These are phyloP conservation scores for Lupinus albus DNA, from an alignment of 306 rosid species.

Conservation along the genomic window DNA sequence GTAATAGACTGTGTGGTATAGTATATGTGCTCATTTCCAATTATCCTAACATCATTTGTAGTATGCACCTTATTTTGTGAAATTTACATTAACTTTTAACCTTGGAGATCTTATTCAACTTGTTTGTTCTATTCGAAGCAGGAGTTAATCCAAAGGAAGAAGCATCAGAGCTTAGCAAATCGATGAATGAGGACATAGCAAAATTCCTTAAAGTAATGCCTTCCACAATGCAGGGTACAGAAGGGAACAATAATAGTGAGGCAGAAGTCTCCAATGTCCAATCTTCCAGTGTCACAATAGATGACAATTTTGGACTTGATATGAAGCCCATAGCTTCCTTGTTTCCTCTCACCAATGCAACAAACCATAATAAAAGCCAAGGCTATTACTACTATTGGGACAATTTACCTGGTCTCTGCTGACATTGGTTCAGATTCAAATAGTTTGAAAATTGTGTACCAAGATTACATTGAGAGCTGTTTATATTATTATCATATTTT, in stretches of 20 bases:
- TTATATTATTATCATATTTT: constrained; percentile 5
- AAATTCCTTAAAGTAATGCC: constrained; percentile 57
- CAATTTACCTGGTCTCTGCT: constrained; percentile 68
- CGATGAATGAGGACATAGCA: constrained; percentile 62
- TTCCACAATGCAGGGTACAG: constrained; percentile 47
- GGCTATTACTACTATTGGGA: constrained; percentile 67
- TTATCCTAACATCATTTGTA: not conserved
- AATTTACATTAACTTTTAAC: not conserved
- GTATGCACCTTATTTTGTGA: not conserved
- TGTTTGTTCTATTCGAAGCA: constrained; percentile 35
- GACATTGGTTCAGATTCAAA: constrained; percentile 28
- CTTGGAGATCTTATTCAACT: not conserved
- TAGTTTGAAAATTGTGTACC: constrained; percentile 22
- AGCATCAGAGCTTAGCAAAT: constrained; percentile 41
- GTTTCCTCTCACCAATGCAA: constrained; percentile 58
- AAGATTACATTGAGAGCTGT: constrained; percentile 23
- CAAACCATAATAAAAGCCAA: constrained; percentile 47
- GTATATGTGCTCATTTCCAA: no score
- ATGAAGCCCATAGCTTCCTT: constrained; percentile 65
- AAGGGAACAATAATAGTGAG: constrained; percentile 51
- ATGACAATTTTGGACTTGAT: constrained; percentile 57
- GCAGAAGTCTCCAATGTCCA: constrained; percentile 49
- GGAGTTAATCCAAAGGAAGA: constrained; percentile 61
- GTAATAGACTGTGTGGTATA: no score
- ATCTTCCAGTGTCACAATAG: constrained; percentile 46